Base-by-base conservation (phyloP, 2,329 filamentous ascomycete species). In the Sporothrix protearum region DNA sequence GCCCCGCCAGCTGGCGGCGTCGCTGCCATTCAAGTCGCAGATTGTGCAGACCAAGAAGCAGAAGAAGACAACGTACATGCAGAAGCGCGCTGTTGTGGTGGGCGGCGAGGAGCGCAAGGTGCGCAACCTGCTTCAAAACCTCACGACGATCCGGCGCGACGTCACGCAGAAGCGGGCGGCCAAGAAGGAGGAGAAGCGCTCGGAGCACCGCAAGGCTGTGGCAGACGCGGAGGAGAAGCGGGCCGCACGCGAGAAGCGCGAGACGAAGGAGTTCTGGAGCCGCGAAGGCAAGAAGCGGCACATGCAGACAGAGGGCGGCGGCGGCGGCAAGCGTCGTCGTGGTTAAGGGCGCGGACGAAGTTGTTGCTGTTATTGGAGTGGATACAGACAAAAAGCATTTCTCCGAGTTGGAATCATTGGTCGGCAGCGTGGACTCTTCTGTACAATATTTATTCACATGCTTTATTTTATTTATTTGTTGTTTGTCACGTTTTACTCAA, bases 81-180 rank as follows among this genome's bases (percentile, higher is more conserved):
- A 97, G 84, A 97, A 97, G 84, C 92, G 96, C 10, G 96, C 95
- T 16, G 93, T 98, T n/a, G 89, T 97, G 42, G 88, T 97, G 30
- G 82, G 93, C 19, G 90, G 90, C 33, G 95, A 98, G 80, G 96
- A 99, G 86, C 93, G 91, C 85, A 91, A 91, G 80, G 94, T 94
- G 4, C 86, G 96, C 42, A 90, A 94, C 76, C 84, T 99, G 75
- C 91, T 99, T 89, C 92, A 97, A 83, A 96, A 97, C 85, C 87
- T 99, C 69, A 91, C 92, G 78, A 95, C 94, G 19, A 84, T 99
- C 78, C 85, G 94, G 76, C 97, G 96, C 78, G 96, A 98, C 78
- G 96, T 96, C 80, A 88, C 91, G 2, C 92, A 92, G 76, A 96
- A 96, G 85, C 85, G 96, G 61, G 82, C 88, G 28, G 90, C 85